phyloP scores from a whole-genome alignment of 176 grass and related monocot species.

The Rhynchospora breviuscula region DNA sequence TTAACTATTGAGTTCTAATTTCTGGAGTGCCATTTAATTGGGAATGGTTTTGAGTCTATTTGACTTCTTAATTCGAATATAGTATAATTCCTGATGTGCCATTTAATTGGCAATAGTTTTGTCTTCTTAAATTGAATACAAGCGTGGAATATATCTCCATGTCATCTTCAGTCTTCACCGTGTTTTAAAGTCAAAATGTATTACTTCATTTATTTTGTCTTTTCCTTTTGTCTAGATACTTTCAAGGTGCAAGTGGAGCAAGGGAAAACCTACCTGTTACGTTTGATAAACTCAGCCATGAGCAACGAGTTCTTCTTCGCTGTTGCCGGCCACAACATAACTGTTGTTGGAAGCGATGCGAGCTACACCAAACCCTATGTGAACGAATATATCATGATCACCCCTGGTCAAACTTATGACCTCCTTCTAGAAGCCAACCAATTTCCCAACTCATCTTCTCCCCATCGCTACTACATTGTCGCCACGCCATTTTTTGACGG shows the following conservation, averaged over 20 bases:
- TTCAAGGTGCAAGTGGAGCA: slow-evolving; percentile 44
- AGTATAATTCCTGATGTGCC: background rate
- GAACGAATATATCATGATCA: slow-evolving; percentile 69
- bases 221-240: background rate
- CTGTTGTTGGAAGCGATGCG: slow-evolving; percentile 65
- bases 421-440: slow-evolving; percentile 43
- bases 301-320: slow-evolving; percentile 77
- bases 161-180: background rate
- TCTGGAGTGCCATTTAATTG: background rate
- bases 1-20: background rate
- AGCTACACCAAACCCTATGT: slow-evolving; percentile 61
- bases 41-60: background rate
- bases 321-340: slow-evolving; percentile 66
- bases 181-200: background rate
- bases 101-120: background rate
- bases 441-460: slow-evolving; percentile 19
- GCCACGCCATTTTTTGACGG: background rate
- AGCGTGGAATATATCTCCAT: background rate
- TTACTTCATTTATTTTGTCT: background rate
- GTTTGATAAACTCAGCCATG: slow-evolving; percentile 67
- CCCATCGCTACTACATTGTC: slow-evolving; percentile 30
- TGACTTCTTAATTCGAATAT: background rate
- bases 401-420: slow-evolving; percentile 82
- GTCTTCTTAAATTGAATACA: background rate
- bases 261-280: slow-evolving; percentile 41